Evolutionary conservation across 495 filamentous ascomycete genomes (phyloP).

Genomic region (Xylaria longipes): DNA sequence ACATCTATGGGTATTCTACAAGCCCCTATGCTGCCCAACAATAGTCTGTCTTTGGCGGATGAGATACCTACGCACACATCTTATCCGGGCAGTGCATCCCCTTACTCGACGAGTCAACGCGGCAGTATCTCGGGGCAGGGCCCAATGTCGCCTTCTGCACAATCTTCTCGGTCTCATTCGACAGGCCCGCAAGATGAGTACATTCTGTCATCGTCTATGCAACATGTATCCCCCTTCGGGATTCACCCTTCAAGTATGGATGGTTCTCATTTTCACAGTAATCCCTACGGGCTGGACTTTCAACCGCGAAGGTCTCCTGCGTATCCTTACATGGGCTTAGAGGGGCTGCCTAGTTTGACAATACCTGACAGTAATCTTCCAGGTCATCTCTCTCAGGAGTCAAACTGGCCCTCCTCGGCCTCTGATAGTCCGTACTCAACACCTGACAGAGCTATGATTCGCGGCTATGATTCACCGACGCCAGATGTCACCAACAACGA

Average conservation of each 20-base stretch:
- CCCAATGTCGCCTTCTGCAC: conserved; percentile 34
- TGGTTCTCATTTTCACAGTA: conserved; percentile 33
- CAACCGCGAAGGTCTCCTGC: conserved; percentile 38
- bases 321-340: conserved; percentile 31
- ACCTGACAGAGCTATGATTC: conserved; percentile 30
- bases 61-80: conserved; percentile 27
- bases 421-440: conserved; percentile 59
- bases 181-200: conserved; percentile 29
- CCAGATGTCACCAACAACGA: conserved; percentile 16
- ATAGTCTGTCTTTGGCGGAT: conserved; percentile 15
- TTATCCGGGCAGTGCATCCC: conserved; percentile 30
- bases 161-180: conserved; percentile 29
- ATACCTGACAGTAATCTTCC: conserved; percentile 42
- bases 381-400: conserved; percentile 42
- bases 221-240: conserved; percentile 19
- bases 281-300: conserved; percentile 29
- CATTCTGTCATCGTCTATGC: conserved; percentile 27
- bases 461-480: conserved; percentile 33
- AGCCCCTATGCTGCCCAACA: conserved; percentile 12
- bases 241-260: conserved; percentile 34
- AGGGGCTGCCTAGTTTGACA: conserved; percentile 38
- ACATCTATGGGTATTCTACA: conserved; percentile 25
- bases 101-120: conserved; percentile 32
- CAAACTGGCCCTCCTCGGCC: conserved; percentile 55
- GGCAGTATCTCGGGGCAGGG: conserved; percentile 32